These are phyloP conservation scores for Penicillium palitans DNA, from an alignment of 2,329 filamentous ascomycete genomes.

Conservation along the genomic window DNA sequence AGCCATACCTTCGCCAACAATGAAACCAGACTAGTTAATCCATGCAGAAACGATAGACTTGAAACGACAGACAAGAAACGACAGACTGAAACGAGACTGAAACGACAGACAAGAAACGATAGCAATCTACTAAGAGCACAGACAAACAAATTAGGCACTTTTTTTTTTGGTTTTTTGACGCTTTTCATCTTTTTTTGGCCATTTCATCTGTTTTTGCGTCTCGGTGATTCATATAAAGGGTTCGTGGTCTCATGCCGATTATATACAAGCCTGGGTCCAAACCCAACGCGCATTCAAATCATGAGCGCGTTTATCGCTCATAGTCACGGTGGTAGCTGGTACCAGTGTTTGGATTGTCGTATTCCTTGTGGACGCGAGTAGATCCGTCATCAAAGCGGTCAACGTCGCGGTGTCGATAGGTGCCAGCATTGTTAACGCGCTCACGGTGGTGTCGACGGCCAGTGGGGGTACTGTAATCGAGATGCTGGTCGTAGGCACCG, in stretches of 20 bases:
- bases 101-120: neutral
- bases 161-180: neutral
- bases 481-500: conserved; percentile 37
- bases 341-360: conserved; percentile 36
- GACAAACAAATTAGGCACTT: neutral
- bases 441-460: conserved; percentile 34
- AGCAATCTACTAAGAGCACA: neutral
- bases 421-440: conserved; percentile 31
- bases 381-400: conserved; percentile 33
- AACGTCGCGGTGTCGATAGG: conserved; percentile 37
- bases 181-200: conserved; percentile 7
- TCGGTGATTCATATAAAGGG: neutral
- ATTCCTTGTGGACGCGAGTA: conserved; percentile 34
- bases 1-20: conserved; percentile 4
- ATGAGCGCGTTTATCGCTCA: conserved; percentile 17
- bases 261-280: conserved; percentile 12
- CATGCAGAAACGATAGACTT: neutral
- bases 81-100: neutral
- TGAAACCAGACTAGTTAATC: neutral
- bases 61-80: neutral
- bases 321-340: conserved; percentile 38
- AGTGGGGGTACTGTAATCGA: conserved; percentile 33
- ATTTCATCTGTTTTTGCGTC: conserved; percentile 11
- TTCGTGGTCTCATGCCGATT: conserved; percentile 16
- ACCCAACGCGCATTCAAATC: conserved; percentile 1